Base-by-base conservation (phyloP, 371 early-diverging fungal species). In the Smittium culicis region DNA sequence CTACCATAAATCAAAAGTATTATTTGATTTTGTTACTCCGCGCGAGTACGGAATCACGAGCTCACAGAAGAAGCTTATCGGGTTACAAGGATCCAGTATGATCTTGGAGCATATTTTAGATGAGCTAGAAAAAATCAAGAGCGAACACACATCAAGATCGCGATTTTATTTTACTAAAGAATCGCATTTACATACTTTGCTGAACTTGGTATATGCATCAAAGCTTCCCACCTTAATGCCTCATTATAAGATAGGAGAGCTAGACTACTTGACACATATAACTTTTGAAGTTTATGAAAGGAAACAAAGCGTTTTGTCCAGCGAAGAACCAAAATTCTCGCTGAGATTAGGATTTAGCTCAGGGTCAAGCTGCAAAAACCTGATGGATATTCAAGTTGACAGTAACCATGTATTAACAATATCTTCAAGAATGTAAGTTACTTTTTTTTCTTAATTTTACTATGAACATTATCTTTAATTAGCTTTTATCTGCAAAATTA, bases 161-260 rank as follows among this genome's bases (percentile, higher is more conserved):
- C 74, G 93, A 16, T 79, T 98, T n/a, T 98, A 94, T 71, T 96
- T 96, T 71, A 96, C 98, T 2, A 97, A 97, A 79, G 96, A 98
- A 83, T 87, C 92, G 66, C 86, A 96, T 80, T 82, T 93, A 54
- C 88, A 90, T 72, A 86, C 92, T 2, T 74, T 98, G 56, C 81
- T 95, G 35, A 98, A 96, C 70, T 80, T 95, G 57, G 89, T 98
- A 1, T 85, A 91, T 68, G 78, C 88, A 11, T 88, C 89, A 34
- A 90, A 91, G 30, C 82, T 94, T 61, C 90, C 91, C 1, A 90
- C 88, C 1, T 83, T 85, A 68, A 74, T 88, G 1, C 78, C 81
- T 27, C 77, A 79, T 54, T 79, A 81, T 35, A 79, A 86, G 5
- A 79, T 93, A 17, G 88, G 86, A n/a, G 96, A 96, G 73, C 75